Evolutionary conservation across 2,329 filamentous ascomycete genomes (phyloP), one percentile per base, ranked within the genome.

Genomic region (Xylaria sp.): DNA sequence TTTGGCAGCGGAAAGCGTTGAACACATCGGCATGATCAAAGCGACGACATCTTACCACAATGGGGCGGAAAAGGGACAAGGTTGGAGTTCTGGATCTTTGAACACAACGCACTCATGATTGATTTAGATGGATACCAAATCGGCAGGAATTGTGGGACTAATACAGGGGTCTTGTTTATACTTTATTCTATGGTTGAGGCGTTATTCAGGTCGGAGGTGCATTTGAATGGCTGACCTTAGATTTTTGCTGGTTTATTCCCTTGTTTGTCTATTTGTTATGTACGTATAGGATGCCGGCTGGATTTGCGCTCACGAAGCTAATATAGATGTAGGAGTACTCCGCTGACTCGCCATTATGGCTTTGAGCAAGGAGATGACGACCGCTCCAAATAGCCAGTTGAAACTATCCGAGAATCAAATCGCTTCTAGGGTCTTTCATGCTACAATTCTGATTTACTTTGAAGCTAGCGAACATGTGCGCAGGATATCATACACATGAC

Each of bases 121-220:
- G 50, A 63, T 71, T 67, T 63, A 55, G 63, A 68, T 52, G 69
- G 63, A 72, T 70, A 71, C 65, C 69, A 71, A 63, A 69, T 69
- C 52, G 65, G 59, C 55, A 60, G 59, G 59, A 60, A 46, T 67
- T 44, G 62, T 65, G 20, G 65, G 61, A 54, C 46, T 69, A 66
- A 72, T 68, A 67, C 56, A 65, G 59, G 62, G 48, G 58, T 13
- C 51, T 58, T 52, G 48, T 52, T 69, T 63, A 54, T 56, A 50
- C n/a, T 31, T 46, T n/a, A 37, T 9, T 37, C 10, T 37, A 41
- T 63, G 67, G 50, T 31, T 50, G 34, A 34, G 69, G 69, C 69
- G 64, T 68, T 72, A 41, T 67, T 65, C 15, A 44, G 60, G 69
- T 57, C 41, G 57, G 57, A 39, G 60, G 63, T 65, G 69, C 67